Conservation (phyloP, 164 flowering plant species). For the Stephania yunnanensis region DNA sequence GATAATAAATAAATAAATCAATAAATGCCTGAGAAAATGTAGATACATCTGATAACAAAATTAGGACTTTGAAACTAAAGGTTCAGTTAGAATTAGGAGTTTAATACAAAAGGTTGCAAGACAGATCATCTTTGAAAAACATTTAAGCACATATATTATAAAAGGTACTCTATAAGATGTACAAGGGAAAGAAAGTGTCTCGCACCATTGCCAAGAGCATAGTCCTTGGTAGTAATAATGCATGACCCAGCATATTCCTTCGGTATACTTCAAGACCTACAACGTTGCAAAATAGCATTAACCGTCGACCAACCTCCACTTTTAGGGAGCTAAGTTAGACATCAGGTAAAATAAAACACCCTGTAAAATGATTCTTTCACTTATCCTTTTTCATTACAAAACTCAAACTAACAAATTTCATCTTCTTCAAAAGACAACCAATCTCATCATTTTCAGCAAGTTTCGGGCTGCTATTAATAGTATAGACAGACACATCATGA, state of each 20-base stretch:
- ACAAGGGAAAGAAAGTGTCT: slow-evolving; percentile 5
- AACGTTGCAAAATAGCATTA: slow-evolving; percentile 5
- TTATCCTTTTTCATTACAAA: not conserved
- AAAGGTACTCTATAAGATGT: not conserved
- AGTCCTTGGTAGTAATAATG: slow-evolving; percentile 56
- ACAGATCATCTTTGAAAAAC: too few relatives aligned
- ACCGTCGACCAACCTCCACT: not conserved
- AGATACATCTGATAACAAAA: not conserved
- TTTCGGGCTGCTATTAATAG: not conserved
- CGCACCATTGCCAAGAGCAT: slow-evolving; percentile 67
- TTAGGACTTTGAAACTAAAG: not conserved
- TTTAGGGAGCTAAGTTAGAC: not conserved
- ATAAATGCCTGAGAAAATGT: not conserved
- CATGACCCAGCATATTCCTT: slow-evolving; percentile 73
- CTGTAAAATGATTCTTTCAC: not conserved
- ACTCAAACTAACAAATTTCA: too few relatives aligned
- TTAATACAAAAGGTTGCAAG: not conserved
- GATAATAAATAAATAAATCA: slow-evolving; percentile 7
- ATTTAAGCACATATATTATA: too few relatives aligned
- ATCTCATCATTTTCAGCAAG: not conserved
- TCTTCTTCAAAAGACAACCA: too few relatives aligned
- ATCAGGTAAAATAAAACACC: not conserved
- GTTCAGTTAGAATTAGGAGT: not conserved
- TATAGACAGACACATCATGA: not conserved
- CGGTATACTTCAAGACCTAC: slow-evolving; percentile 53